phyloP scores from a whole-genome alignment of 257 asterid genomes.

The Jacaranda copaia region DNA sequence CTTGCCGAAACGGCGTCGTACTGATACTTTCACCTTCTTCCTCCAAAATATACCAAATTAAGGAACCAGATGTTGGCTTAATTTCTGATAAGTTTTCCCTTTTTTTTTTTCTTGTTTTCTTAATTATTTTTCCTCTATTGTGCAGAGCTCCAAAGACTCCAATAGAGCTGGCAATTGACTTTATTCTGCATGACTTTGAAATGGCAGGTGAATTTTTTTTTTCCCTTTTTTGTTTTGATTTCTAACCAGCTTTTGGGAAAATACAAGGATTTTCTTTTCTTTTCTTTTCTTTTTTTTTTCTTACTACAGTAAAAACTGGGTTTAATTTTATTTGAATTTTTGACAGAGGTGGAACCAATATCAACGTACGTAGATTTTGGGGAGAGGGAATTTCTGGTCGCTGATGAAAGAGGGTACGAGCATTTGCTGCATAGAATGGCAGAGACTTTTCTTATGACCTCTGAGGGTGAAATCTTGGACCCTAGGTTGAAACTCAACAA shows the following conservation, averaged over 20 bases:
- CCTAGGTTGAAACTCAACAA: constrained; percentile 75
- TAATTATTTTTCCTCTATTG: not conserved
- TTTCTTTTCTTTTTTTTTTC: too few relatives aligned
- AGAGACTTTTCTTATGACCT: constrained; percentile 60
- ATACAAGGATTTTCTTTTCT: too few relatives aligned
- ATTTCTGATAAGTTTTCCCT: too few relatives aligned
- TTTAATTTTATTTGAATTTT: constrained; percentile 24
- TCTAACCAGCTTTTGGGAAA: too few relatives aligned
- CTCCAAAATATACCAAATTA: not conserved
- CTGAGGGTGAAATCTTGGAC: constrained; percentile 68
- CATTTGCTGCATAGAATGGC: constrained; percentile 80
- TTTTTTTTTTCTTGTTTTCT: not conserved
- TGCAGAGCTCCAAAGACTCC: constrained; percentile 80
- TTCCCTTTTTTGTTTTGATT: too few relatives aligned
- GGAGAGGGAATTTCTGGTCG: constrained; percentile 81
- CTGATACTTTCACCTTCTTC: not conserved
- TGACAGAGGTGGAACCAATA: constrained; percentile 92
- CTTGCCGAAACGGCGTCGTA: constrained; percentile 8
- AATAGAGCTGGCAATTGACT: constrained; percentile 93
- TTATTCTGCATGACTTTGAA: constrained; percentile 93
- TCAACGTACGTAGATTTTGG: constrained; percentile 90
- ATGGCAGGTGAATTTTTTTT: constrained; percentile 78
- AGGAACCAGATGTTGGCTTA: too few relatives aligned
- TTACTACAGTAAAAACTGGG: not conserved
- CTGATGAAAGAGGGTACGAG: constrained; percentile 94